phyloP scores from a whole-genome alignment of 306 rosid species.

The Macrotyloma uniflorum region DNA sequence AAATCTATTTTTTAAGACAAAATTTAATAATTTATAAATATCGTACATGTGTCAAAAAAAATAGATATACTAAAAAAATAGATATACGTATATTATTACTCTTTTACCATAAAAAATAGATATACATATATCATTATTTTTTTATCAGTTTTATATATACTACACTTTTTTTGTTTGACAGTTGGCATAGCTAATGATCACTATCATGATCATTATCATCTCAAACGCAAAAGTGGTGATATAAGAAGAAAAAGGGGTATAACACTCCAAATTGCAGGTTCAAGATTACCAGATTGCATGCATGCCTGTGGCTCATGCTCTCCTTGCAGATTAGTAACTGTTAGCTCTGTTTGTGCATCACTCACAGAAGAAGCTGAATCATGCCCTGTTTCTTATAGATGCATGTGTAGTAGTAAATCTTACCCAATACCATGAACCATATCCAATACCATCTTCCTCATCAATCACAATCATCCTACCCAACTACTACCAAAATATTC shows the following conservation, averaged over 20 bases:
- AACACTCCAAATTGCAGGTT: conserved; percentile 47
- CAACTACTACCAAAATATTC: too few species aligned
- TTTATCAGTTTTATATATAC: too few species aligned
- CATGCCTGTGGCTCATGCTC: conserved; percentile 55
- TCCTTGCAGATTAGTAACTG: conserved; percentile 44
- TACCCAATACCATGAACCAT: conserved; percentile 46
- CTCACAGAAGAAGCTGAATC: conserved; percentile 34
- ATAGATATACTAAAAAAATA: too few species aligned
- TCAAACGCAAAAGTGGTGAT: background rate
- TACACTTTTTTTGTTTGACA: background rate
- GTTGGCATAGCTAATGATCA: background rate
- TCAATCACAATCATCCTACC: background rate
- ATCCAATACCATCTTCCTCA: too few species aligned
- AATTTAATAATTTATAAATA: too few species aligned
- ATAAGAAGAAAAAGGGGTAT: conserved; percentile 7
- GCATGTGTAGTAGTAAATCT: conserved; percentile 50
- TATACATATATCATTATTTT: too few species aligned
- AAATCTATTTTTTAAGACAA: too few species aligned
- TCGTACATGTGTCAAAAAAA: too few species aligned
- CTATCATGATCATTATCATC: background rate
- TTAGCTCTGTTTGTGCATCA: conserved; percentile 42
- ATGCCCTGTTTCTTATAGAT: conserved; percentile 53
- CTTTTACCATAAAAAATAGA: too few species aligned
- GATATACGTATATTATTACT: too few species aligned
- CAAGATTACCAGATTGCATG: conserved; percentile 54